A percentile compares a stretch with the other conserved stretches of the same genome.
Evolutionary conservation across 768 basidiomycete species (phyloP).

Genomic region (Amanita rimosa): DNA sequence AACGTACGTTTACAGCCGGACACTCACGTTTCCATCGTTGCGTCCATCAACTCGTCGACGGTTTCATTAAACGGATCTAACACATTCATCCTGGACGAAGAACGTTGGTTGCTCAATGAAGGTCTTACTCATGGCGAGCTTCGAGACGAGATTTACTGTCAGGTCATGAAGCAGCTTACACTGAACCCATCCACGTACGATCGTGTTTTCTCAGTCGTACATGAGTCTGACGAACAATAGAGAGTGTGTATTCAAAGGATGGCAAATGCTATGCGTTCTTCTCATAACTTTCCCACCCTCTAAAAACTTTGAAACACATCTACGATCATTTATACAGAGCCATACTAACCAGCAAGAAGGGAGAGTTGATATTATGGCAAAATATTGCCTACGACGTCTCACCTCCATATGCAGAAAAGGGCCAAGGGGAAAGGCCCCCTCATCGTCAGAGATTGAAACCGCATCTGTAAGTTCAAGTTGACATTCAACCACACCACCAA

Average conservation of each 20-base stretch:
- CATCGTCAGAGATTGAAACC: slow-evolving; percentile 79
- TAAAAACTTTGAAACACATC: slow-evolving; percentile 82
- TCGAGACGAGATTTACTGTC: slow-evolving; percentile 90
- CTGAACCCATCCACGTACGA: slow-evolving; percentile 69
- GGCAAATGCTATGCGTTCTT: slow-evolving; percentile 87
- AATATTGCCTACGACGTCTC: slow-evolving; percentile 78
- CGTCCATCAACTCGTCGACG: slow-evolving; percentile 34
- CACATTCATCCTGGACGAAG: slow-evolving; percentile 60
- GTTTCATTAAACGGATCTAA: slow-evolving; percentile 27
- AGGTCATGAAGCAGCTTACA: slow-evolving; percentile 84
- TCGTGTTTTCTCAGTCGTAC: background rate
- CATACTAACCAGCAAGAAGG: slow-evolving; percentile 59
- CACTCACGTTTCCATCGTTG: slow-evolving; percentile 29
- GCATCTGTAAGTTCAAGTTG: slow-evolving; percentile 50
- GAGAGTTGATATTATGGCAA: slow-evolving; percentile 82
- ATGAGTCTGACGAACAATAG: slow-evolving; percentile 24
- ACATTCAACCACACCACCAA: background rate
- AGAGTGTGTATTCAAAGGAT: slow-evolving; percentile 82
- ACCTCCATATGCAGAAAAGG: slow-evolving; percentile 71
- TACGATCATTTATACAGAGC: slow-evolving; percentile 68
- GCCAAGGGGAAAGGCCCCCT: slow-evolving; percentile 76
- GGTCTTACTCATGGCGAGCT: slow-evolving; percentile 76
- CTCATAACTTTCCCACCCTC: slow-evolving; percentile 90
- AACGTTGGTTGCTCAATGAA: slow-evolving; percentile 75
- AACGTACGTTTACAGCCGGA: slow-evolving; percentile 37